A percentile compares a stretch with the other conserved stretches of the same genome.
Conservation (phyloP, 208 protist genomes). For the Entamoeba invadens region DNA sequence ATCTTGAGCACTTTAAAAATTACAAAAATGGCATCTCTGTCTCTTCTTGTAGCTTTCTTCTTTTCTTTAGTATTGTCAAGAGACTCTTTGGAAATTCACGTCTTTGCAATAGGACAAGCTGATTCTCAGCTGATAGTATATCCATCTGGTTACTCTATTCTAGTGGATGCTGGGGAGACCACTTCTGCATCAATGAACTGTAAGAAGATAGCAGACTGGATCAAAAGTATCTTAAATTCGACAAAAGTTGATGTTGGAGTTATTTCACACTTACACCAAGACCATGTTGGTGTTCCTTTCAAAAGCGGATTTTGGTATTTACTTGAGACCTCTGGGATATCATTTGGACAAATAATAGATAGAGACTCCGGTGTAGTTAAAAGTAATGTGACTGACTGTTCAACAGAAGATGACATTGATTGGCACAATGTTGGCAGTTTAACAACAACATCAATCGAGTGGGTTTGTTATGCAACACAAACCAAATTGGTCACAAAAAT, state of each 20-base stretch:
- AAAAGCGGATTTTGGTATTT: background rate
- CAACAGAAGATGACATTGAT: background rate
- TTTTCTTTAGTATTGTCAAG: too few species aligned
- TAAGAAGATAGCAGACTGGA: background rate
- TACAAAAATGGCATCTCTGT: too few species aligned
- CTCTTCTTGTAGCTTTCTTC: too few species aligned
- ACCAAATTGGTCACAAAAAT: background rate
- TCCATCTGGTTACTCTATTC: background rate
- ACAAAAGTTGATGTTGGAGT: background rate
- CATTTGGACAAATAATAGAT: background rate
- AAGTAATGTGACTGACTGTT: background rate
- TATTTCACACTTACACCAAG: background rate
- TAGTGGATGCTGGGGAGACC: background rate
- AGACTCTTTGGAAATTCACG: too few species aligned
- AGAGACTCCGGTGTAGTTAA: background rate
- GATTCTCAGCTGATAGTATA: background rate
- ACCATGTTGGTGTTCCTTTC: background rate
- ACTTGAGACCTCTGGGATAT: background rate
- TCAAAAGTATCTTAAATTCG: background rate
- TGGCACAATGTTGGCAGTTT: background rate
- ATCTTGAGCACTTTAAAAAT: too few species aligned
- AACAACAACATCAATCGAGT: background rate
- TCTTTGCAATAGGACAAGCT: background rate
- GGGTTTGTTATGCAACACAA: background rate
- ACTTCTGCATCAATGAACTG: background rate